Percentiles rank a stretch among this genome's conserved stretches.
These are phyloP conservation scores for Termitomyces sp. DNA, from an alignment of 768 basidiomycete species.

Conservation along the genomic window DNA sequence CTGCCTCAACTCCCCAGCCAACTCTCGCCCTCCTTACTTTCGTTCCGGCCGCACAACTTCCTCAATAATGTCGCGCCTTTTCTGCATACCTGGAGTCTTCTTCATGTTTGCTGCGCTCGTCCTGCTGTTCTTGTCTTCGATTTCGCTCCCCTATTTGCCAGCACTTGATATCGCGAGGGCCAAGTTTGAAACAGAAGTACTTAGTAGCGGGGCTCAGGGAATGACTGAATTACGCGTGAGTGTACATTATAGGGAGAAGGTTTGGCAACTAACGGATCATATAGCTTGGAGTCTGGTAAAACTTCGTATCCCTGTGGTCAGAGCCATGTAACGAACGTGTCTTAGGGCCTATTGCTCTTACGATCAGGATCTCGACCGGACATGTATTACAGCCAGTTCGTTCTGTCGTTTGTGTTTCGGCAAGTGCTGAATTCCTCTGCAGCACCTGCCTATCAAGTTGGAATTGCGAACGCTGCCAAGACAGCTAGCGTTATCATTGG, in stretches of 20 bases:
- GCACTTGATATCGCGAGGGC: slow-evolving; percentile 63
- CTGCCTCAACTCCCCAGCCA: not conserved
- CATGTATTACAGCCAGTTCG: slow-evolving; percentile 45
- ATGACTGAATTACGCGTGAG: slow-evolving; percentile 52
- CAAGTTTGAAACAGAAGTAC: slow-evolving; percentile 33
- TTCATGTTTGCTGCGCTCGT: slow-evolving; percentile 53
- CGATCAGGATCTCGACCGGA: slow-evolving; percentile 31
- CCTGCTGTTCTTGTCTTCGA: slow-evolving; percentile 59
- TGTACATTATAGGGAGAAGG: slow-evolving; percentile 9
- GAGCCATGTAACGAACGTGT: not conserved
- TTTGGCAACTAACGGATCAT: not conserved
- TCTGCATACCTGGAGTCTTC: slow-evolving; percentile 60
- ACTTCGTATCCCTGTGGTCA: not conserved
- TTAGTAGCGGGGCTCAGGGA: slow-evolving; percentile 17
- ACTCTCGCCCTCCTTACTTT: not conserved
- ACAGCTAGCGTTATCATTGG: slow-evolving; percentile 35
- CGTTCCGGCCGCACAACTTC: not conserved
- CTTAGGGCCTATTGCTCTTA: slow-evolving; percentile 61
- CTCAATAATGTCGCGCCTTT: slow-evolving; percentile 15
- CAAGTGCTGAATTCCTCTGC: not conserved
- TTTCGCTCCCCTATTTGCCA: slow-evolving; percentile 66
- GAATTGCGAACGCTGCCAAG: slow-evolving; percentile 31
- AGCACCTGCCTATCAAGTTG: slow-evolving; percentile 55
- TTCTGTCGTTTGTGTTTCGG: not conserved
- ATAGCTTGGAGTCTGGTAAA: slow-evolving; percentile 72